Base-by-base conservation (phyloP, 1,284 basidiomycete species). In the Mixia osmundae region DNA sequence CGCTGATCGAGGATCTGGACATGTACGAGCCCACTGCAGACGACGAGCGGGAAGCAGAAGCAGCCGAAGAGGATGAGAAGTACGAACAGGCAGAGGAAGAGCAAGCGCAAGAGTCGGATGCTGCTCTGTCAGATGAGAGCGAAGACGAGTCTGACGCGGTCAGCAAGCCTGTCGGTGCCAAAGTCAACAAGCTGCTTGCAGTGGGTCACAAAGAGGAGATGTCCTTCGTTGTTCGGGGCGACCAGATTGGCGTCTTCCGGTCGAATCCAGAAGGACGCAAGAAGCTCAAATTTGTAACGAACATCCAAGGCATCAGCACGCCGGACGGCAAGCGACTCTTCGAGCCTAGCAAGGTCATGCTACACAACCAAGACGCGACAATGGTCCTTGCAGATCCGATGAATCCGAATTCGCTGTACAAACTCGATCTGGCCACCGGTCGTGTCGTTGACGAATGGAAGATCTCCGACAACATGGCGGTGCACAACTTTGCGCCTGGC, bases 381-480 rank as follows among this genome's bases (percentile, higher is more conserved):
- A 87, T 99, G 83, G 64, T 99, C 36, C 55, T 99, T 40, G 79
- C 83, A 68, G 79, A 94, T 52, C 74, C 80, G 1, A 54, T 58
- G 25, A 72, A 85, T 37, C 69, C 72, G n/a, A 71, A 85, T 50
- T 74, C 83, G 0, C 60, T 99, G 25, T 95, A 73, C 61, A 73
- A 67, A 47, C 73, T 97, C 68, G 91, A 97, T 57, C 69, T 97
- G 44, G 82, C 89, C 57, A 74, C 75, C 30, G 91, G 85, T 33
- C 91, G 95, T 61, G 74, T 99, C 27, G 83, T 97, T 6, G 91
- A 99, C 52, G 89, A 97, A 56, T 95, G 85, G 87, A 89, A 87
- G 55, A 72, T 97, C 12, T 76, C 87, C 52, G 83, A 94, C 33
- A 66, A 76, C 49, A 66, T 95, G 40, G 64, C 66, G 11, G 78